These are phyloP conservation scores for Trypanosoma melophagium DNA, from an alignment of 208 protist genomes.

Conservation along the genomic window DNA sequence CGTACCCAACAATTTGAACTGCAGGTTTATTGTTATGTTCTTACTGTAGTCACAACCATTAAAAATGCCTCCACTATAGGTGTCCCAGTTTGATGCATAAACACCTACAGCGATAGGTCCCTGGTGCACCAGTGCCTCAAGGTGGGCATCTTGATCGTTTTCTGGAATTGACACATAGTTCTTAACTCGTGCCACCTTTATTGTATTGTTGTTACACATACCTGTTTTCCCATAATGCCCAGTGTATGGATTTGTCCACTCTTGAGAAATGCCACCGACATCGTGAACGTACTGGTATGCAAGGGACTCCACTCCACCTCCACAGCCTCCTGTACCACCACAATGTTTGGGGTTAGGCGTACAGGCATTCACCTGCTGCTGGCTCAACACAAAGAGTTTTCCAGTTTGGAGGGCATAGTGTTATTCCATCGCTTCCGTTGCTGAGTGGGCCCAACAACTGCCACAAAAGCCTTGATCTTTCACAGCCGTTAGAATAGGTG, in stretches of 20 bases:
- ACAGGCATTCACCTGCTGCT: slow-evolving; percentile 93
- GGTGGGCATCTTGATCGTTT: slow-evolving; percentile 58
- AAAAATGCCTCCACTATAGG: slow-evolving; percentile 76
- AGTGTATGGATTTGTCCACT: slow-evolving; percentile 79
- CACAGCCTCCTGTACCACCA: slow-evolving; percentile 72
- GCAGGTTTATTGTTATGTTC: slow-evolving; percentile 77
- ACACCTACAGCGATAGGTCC: slow-evolving; percentile 82
- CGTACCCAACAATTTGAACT: slow-evolving; percentile 84
- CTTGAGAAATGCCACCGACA: slow-evolving; percentile 53
- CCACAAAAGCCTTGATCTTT: slow-evolving; percentile 85
- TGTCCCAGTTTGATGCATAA: slow-evolving; percentile 60
- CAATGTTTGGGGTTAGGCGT: slow-evolving; percentile 55
- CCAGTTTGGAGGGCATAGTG: slow-evolving; percentile 55
- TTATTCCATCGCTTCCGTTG: slow-evolving; percentile 73
- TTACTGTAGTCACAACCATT: slow-evolving; percentile 59
- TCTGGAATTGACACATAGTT: slow-evolving; percentile 60
- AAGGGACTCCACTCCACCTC: slow-evolving; percentile 66
- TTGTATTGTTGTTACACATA: slow-evolving; percentile 38
- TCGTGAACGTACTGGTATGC: slow-evolving; percentile 81
- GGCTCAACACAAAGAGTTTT: slow-evolving; percentile 75
- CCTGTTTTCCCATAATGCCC: slow-evolving; percentile 52
- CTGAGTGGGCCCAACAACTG: slow-evolving; percentile 68
- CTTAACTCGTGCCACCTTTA: slow-evolving; percentile 36
- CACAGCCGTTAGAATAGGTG: slow-evolving; percentile 52
- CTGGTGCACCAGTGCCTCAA: slow-evolving; percentile 48